phyloP scores from a whole-genome alignment of 441 rosid genomes.

The Gossypium davidsonii region DNA sequence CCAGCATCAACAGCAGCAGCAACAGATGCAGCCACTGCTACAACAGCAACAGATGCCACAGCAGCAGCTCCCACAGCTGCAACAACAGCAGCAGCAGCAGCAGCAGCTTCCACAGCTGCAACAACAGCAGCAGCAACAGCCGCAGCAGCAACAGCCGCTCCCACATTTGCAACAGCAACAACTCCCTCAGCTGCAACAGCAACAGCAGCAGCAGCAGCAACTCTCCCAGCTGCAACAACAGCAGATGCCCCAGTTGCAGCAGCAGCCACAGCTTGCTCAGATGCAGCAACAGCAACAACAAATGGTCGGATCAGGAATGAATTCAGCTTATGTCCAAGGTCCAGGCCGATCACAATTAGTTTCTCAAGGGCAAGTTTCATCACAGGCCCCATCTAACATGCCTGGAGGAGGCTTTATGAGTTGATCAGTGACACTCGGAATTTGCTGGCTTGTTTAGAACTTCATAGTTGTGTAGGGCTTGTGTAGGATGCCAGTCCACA shows the following conservation, averaged over 20 bases:
- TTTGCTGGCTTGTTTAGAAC: neutral
- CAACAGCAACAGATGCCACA: constrained; percentile 33
- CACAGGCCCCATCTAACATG: constrained; percentile 66
- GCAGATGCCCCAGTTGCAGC: constrained; percentile 21
- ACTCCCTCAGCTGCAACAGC: constrained; percentile 21
- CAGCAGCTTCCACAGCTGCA: constrained; percentile 23
- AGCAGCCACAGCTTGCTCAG: constrained; percentile 21
- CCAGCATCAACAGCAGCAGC: constrained; percentile 36
- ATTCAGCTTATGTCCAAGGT: constrained; percentile 69
- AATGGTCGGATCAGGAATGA: constrained; percentile 74
- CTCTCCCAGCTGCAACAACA: constrained; percentile 27
- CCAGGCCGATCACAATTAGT: constrained; percentile 53
- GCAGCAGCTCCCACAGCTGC: constrained; percentile 27
- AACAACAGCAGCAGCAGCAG: constrained; percentile 29
- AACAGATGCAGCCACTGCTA: constrained; percentile 26
- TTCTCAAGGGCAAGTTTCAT: constrained; percentile 59
- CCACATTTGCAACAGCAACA: constrained; percentile 18
- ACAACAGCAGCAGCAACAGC: constrained; percentile 19
- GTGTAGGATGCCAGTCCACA: neutral
- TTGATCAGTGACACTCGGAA: constrained; percentile 14
- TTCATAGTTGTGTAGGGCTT: neutral
- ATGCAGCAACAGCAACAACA: constrained; percentile 44
- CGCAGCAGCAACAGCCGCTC: constrained; percentile 26
- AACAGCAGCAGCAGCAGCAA: constrained; percentile 25
- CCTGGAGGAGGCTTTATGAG: constrained; percentile 71